Conservation (phyloP, 768 basidiomycete species). For the Serpula lacrymans region DNA sequence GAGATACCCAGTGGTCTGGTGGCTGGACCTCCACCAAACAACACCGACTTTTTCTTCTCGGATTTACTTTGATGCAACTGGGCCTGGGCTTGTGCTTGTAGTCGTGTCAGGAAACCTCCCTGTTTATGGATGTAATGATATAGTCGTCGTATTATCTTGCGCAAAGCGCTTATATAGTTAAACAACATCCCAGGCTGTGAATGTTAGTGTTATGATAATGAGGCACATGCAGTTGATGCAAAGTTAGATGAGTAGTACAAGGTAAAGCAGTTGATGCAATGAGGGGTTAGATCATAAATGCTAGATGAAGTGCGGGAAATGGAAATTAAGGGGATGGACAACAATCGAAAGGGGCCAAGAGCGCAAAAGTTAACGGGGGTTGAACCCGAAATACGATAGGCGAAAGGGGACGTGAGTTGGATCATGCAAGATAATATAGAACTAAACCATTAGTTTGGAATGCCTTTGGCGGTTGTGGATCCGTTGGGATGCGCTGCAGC, state of each 20-base stretch:
- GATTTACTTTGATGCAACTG: constrained; percentile 35
- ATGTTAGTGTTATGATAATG: constrained; percentile 6
- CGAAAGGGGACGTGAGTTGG: constrained; percentile 26
- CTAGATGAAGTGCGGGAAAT: constrained; percentile 20
- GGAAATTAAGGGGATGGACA: constrained; percentile 5
- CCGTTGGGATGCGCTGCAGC: constrained; percentile 34
- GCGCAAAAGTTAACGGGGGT: constrained; percentile 62
- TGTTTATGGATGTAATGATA: not conserved
- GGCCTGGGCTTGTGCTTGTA: constrained; percentile 10
- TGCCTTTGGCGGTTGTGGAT: constrained; percentile 37
- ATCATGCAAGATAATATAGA: constrained; percentile 14
- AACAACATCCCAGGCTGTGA: not conserved
- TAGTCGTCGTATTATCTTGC: not conserved
- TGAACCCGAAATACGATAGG: constrained; percentile 68
- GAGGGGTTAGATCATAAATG: constrained; percentile 10
- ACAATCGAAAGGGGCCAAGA: not conserved
- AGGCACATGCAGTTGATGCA: constrained; percentile 61
- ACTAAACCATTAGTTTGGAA: constrained; percentile 16
- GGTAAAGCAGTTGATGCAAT: constrained; percentile 26
- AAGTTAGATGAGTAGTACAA: constrained; percentile 21
- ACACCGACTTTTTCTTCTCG: constrained; percentile 85
- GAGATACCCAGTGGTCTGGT: constrained; percentile 81
- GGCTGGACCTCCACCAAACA: constrained; percentile 75
- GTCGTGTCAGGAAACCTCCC: not conserved
- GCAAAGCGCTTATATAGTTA: too few relatives aligned